Conservation (phyloP, 495 filamentous ascomycete species). For the Patellaria atrata region DNA sequence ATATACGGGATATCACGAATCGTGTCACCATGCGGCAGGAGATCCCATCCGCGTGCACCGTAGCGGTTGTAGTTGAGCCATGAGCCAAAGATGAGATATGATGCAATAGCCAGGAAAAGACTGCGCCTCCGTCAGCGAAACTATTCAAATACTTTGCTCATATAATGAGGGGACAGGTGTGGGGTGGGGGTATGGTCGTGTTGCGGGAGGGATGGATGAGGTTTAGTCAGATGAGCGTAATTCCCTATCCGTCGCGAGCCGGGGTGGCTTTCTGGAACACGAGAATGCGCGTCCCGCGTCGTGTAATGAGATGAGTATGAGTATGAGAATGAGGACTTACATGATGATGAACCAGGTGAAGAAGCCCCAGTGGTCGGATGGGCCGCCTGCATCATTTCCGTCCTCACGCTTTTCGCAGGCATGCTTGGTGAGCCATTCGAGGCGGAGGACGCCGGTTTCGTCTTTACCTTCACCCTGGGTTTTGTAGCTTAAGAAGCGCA, state of each 20-base stretch:
- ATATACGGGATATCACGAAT: conserved; percentile 88
- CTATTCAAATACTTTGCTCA: no score
- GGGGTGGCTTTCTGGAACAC: no score
- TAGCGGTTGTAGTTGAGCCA: conserved; percentile 99
- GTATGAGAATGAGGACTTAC: conserved; percentile 38
- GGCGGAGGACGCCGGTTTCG: conserved; percentile 41
- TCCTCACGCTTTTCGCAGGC: conserved; percentile 74
- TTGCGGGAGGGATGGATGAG: no score
- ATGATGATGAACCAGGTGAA: conserved; percentile 96
- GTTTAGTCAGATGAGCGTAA: no score
- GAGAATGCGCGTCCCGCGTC: no score
- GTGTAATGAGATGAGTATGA: background rate
- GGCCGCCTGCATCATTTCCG: conserved; percentile 26
- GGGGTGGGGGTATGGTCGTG: no score
- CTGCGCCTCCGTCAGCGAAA: conserved; percentile 29
- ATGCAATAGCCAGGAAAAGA: conserved; percentile 66
- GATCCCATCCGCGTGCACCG: conserved; percentile 86
- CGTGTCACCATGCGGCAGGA: conserved; percentile 83
- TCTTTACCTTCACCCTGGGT: conserved; percentile 11
- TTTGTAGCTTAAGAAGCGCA: conserved; percentile 58
- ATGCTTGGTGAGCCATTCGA: conserved; percentile 76
- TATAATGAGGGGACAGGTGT: no score
- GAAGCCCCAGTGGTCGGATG: conserved; percentile 61
- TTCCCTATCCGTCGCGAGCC: no score
- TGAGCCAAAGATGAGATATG: conserved; percentile 94